These are phyloP conservation scores for Cryphonectria carpinicola DNA, from an alignment of 2,329 filamentous ascomycete species.

Conservation along the genomic window DNA sequence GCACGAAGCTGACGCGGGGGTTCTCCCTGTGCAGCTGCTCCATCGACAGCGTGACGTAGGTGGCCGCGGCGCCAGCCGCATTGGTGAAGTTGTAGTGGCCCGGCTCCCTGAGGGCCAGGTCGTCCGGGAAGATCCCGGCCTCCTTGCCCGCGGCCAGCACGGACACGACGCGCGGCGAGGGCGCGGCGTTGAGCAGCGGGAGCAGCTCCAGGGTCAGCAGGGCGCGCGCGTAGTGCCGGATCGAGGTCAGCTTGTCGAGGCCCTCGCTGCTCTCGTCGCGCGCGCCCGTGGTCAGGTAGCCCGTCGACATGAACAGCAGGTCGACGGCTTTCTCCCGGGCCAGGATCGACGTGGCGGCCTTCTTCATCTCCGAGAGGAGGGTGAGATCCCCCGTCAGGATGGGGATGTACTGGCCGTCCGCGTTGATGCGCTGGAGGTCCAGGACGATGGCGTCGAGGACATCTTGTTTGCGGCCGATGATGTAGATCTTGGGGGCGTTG, in stretches of 20 bases:
- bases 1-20: conserved; percentile 42
- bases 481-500: conserved; percentile 45
- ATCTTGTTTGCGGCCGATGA: conserved; percentile 43
- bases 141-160: conserved; percentile 56
- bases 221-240: conserved; percentile 57
- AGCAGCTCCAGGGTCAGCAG: conserved; percentile 55
- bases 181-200: conserved; percentile 44
- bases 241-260: conserved; percentile 51
- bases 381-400: conserved; percentile 44
- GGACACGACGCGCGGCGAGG: conserved; percentile 50
- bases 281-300: conserved; percentile 39
- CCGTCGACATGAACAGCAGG: conserved; percentile 43
- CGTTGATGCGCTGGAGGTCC: conserved; percentile 42
- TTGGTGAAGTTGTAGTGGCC: conserved; percentile 38
- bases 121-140: conserved; percentile 47
- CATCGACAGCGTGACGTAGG: conserved; percentile 51
- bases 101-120: conserved; percentile 47
- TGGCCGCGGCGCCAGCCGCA: conserved; percentile 47
- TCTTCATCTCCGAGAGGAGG: conserved; percentile 40
- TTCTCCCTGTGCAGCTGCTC: conserved; percentile 50
- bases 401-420: conserved; percentile 44
- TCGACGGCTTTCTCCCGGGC: conserved; percentile 39
- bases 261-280: conserved; percentile 54
- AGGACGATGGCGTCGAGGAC: conserved; percentile 39
- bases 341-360: conserved; percentile 37